These are phyloP conservation scores for Colletotrichum sidae DNA, from an alignment of 2,329 filamentous ascomycete species.

Conservation along the genomic window DNA sequence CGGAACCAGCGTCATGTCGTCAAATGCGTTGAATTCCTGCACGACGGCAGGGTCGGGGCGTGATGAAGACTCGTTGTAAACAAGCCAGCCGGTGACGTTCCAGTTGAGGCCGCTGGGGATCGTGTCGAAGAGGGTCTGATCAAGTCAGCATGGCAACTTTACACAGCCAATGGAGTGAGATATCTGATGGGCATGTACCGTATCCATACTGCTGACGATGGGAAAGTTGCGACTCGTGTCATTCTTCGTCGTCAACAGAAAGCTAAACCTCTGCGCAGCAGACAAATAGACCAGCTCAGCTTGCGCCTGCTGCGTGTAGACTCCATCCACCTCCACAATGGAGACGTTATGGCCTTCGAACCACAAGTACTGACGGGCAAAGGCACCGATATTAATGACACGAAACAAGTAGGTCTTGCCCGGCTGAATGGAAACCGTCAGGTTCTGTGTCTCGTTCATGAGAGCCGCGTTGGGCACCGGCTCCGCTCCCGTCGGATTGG, in stretches of 20 bases:
- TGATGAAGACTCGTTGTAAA: slow-evolving; percentile 62
- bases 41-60: slow-evolving; percentile 65
- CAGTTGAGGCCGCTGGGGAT: slow-evolving; percentile 76
- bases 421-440: slow-evolving; percentile 69
- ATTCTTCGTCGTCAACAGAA: slow-evolving; percentile 73
- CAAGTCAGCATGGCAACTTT: neutral
- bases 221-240: slow-evolving; percentile 73
- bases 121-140: slow-evolving; percentile 70
- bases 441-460: slow-evolving; percentile 76
- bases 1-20: slow-evolving; percentile 80
- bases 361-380: slow-evolving; percentile 75
- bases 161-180: neutral
- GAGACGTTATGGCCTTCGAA: slow-evolving; percentile 75
- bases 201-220: slow-evolving; percentile 78
- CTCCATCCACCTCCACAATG: slow-evolving; percentile 79
- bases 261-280: slow-evolving; percentile 74
- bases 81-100: slow-evolving; percentile 74
- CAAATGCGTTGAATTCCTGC: slow-evolving; percentile 73
- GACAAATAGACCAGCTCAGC: slow-evolving; percentile 74
- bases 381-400: slow-evolving; percentile 79
- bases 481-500: slow-evolving; percentile 69
- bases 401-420: slow-evolving; percentile 80
- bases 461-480: slow-evolving; percentile 76
- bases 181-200: slow-evolving; percentile 50
- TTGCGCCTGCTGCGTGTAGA: slow-evolving; percentile 71